Evolutionary conservation across 148 eudicot species (phyloP).

Genomic region (Pouteria glomerata): DNA sequence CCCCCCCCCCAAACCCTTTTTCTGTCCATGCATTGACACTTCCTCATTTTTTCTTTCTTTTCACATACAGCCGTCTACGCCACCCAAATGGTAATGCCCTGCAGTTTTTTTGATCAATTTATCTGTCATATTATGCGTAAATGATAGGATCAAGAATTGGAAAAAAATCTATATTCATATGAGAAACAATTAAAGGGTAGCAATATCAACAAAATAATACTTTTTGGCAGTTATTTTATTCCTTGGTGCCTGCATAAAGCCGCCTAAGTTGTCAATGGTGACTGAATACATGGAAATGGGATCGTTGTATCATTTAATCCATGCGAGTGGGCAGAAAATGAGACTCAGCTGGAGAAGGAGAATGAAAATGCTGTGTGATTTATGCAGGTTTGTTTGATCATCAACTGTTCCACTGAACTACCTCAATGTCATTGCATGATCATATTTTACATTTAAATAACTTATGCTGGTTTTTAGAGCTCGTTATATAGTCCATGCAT

Average conservation of each 20-base stretch:
- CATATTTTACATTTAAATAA: background rate
- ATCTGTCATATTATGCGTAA: background rate
- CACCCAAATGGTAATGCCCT: constrained; percentile 38
- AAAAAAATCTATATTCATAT: background rate
- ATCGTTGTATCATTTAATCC: constrained; percentile 32
- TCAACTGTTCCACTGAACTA: background rate
- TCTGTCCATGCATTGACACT: background rate
- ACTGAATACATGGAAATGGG: constrained; percentile 42
- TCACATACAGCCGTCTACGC: constrained; percentile 31
- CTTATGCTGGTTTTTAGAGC: background rate
- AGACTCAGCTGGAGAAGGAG: constrained; percentile 39
- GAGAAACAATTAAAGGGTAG: background rate
- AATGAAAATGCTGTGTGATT: constrained; percentile 34
- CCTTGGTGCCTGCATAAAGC: constrained; percentile 37
- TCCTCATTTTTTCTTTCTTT: constrained; percentile 1
- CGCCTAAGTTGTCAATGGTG: constrained; percentile 33
- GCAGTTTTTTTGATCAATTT: background rate
- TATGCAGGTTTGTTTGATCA: constrained; percentile 25
- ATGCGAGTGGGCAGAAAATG: constrained; percentile 31
- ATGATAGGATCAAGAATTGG: background rate
- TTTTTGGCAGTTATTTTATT: constrained; percentile 28
- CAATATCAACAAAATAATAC: background rate
- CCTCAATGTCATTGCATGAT: constrained; percentile 1
- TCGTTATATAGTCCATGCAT: background rate
- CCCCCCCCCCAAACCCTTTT: background rate